These are phyloP conservation scores for Ophiostoma angusticollis DNA, from an alignment of 2,329 filamentous ascomycete genomes.

Conservation along the genomic window DNA sequence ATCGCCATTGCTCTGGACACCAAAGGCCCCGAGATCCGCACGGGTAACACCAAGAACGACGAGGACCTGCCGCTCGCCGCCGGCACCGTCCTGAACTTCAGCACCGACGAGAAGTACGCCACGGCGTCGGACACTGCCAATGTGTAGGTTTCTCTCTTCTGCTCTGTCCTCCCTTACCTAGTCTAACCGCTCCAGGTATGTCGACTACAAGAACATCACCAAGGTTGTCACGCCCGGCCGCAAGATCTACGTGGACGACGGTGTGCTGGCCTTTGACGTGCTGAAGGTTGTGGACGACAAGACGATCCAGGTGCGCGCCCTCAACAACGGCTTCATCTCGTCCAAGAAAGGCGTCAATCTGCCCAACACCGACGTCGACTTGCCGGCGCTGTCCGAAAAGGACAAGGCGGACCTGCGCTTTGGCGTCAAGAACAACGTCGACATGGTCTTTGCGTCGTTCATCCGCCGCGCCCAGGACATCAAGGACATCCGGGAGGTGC, in stretches of 20 bases:
- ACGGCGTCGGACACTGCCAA: constrained; percentile 75
- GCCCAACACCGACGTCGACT: constrained; percentile 95
- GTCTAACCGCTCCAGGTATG: constrained; percentile 47
- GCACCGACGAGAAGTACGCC: constrained; percentile 88
- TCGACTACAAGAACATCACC: constrained; percentile 99
- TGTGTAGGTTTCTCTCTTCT: constrained; percentile 50
- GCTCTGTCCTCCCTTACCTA: not conserved
- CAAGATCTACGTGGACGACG: constrained; percentile 94
- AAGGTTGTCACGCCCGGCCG: constrained; percentile 88
- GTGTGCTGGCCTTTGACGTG: constrained; percentile 93
- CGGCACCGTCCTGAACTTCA: constrained; percentile 83
- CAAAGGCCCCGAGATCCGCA: constrained; percentile 51
- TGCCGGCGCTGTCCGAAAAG: constrained; percentile 94
- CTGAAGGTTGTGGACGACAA: constrained; percentile 75
- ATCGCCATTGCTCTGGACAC: constrained; percentile 86
- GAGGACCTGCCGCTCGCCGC: constrained; percentile 68
- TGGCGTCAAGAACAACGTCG: constrained; percentile 95
- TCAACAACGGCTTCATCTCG: constrained; percentile 98
- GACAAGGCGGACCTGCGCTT: constrained; percentile 89
- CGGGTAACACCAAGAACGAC: constrained; percentile 60
- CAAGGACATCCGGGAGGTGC: constrained; percentile 76
- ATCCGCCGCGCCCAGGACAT: constrained; percentile 93
- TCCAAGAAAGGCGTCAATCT: constrained; percentile 99
- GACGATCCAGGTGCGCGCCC: constrained; percentile 72
- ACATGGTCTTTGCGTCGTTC: constrained; percentile 98